A percentile compares a stretch with the other conserved stretches of the same genome.
Evolutionary conservation across 805 yeast species (phyloP).

Genomic region (Clavispora phyllophila): DNA sequence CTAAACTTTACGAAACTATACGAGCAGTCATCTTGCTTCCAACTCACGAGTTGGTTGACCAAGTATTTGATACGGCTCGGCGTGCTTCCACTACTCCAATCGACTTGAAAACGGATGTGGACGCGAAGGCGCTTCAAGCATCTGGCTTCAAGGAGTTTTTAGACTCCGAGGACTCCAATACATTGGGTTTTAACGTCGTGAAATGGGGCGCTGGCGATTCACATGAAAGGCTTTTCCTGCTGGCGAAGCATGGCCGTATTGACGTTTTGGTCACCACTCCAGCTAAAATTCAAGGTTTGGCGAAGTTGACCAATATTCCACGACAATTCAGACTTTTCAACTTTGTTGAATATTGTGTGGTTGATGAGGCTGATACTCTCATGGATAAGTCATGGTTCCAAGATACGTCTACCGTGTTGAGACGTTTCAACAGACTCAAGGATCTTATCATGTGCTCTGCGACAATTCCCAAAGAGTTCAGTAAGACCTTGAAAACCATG

Average conservation of each 20-base stretch:
- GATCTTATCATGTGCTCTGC: slow-evolving; percentile 82
- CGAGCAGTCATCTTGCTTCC: slow-evolving; percentile 80
- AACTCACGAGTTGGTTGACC: slow-evolving; percentile 82
- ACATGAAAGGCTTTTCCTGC: slow-evolving; percentile 46
- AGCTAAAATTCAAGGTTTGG: slow-evolving; percentile 51
- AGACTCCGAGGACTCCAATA: slow-evolving; percentile 17
- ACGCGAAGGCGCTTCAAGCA: slow-evolving; percentile 15
- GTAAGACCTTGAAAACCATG: slow-evolving; percentile 49
- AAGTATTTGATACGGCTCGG: slow-evolving; percentile 51
- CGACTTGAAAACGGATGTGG: slow-evolving; percentile 15
- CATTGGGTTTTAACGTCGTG: slow-evolving; percentile 40
- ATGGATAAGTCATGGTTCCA: slow-evolving; percentile 75
- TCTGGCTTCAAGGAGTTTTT: slow-evolving; percentile 20
- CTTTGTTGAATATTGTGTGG: slow-evolving; percentile 55
- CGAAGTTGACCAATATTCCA: slow-evolving; percentile 25
- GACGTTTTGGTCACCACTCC: slow-evolving; percentile 89
- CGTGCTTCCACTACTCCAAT: slow-evolving; percentile 23
- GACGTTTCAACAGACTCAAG: slow-evolving; percentile 45
- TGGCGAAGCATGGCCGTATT: slow-evolving; percentile 41
- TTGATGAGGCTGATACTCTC: slow-evolving; percentile 93
- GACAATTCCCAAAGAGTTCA: slow-evolving; percentile 78
- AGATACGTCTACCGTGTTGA: slow-evolving; percentile 55
- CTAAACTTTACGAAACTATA: slow-evolving; percentile 34
- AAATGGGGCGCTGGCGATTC: slow-evolving; percentile 63
- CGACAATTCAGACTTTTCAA: slow-evolving; percentile 35